These are phyloP conservation scores for Strombidium stylifer DNA, from an alignment of 73 alveolate genomes.

Conservation along the genomic window DNA sequence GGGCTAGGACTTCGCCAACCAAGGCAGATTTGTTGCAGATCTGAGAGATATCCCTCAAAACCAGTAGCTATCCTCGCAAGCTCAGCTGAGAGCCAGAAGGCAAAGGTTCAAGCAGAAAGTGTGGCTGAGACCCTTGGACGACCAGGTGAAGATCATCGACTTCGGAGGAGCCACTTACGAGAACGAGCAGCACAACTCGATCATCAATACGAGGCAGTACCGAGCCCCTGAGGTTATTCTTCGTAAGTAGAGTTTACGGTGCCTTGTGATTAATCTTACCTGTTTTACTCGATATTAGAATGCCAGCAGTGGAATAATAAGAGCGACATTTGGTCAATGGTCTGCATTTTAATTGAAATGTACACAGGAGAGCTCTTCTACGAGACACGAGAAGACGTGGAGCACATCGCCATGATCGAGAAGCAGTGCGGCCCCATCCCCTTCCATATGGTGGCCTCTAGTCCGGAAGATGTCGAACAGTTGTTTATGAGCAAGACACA, in stretches of 20 bases:
- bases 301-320: constrained; percentile 84
- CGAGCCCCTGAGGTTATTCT: constrained; percentile 97
- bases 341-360: constrained; percentile 93
- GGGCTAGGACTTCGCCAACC: not conserved
- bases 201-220: constrained; percentile 95
- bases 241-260: constrained; percentile 29
- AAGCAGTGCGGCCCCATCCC: constrained; percentile 91
- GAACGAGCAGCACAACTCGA: constrained; percentile 76
- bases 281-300: too few species aligned
- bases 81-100: constrained; percentile 7
- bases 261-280: not conserved
- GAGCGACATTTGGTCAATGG: constrained; percentile 97
- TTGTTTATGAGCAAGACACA: constrained; percentile 8
- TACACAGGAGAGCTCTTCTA: constrained; percentile 95
- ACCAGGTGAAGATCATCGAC: constrained; percentile 88
- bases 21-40: not conserved
- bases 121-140: constrained; percentile 47
- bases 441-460: constrained; percentile 82
- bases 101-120: constrained; percentile 12
- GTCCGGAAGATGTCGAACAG: constrained; percentile 10
- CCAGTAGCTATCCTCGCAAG: constrained; percentile 9
- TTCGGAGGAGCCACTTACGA: constrained; percentile 95
- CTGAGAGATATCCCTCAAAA: too few species aligned
- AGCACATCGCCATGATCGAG: constrained; percentile 94
- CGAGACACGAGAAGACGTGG: constrained; percentile 90